Evolutionary conservation across 441 rosid genomes (phyloP).

Genomic region (Corymbia calophylla): DNA sequence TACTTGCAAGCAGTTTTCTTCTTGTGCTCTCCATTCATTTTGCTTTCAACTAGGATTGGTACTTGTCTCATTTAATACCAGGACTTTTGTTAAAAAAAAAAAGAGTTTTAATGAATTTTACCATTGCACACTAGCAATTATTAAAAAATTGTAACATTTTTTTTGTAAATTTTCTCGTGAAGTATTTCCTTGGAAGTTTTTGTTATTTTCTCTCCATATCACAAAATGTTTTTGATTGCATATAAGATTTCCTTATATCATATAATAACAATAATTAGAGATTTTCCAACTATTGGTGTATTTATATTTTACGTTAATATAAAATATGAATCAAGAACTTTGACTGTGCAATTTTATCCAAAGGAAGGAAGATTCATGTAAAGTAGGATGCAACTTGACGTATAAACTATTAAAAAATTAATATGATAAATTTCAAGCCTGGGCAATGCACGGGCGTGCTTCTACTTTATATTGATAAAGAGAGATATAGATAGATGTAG

Average conservation of each 20-base stretch:
- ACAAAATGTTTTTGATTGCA: background rate
- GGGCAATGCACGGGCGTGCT: background rate
- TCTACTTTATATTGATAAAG: too few relatives aligned
- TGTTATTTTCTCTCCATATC: background rate
- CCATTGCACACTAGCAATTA: background rate
- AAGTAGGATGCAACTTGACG: background rate
- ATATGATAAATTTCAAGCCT: background rate
- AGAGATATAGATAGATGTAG: background rate
- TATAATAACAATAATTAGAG: too few relatives aligned
- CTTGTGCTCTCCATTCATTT: background rate
- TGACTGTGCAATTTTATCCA: background rate
- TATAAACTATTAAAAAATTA: too few relatives aligned
- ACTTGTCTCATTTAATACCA: background rate
- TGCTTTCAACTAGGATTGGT: background rate
- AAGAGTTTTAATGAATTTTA: background rate
- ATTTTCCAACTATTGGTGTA: too few relatives aligned
- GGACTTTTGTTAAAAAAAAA: background rate
- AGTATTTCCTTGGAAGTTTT: background rate
- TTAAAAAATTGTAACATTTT: background rate
- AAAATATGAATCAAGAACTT: background rate
- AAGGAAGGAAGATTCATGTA: background rate
- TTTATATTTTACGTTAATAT: too few relatives aligned
- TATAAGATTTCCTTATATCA: too few relatives aligned
- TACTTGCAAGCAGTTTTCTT: background rate
- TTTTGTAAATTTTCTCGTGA: background rate